phyloP scores from a whole-genome alignment of 768 basidiomycete genomes.

The Strobilomyces echinocephalus region DNA sequence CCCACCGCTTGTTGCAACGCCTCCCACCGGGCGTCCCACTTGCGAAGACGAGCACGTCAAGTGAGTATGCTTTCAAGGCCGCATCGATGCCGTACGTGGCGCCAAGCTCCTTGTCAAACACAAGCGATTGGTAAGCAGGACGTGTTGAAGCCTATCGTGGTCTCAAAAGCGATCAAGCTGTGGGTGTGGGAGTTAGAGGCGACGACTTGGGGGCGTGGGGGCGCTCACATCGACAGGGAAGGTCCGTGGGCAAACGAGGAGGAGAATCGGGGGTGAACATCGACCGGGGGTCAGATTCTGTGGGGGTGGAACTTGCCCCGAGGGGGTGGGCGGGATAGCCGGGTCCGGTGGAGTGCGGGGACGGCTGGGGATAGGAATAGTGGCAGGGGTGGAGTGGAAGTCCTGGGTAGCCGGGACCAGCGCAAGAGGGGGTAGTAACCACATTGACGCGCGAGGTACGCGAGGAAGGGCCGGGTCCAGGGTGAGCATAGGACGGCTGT shows the following conservation, averaged over 20 bases:
- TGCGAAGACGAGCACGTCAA: slow-evolving; percentile 25
- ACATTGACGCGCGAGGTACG: slow-evolving; percentile 30
- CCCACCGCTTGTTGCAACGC: slow-evolving; percentile 66
- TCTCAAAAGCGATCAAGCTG: background rate
- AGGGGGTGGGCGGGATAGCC: too few species aligned
- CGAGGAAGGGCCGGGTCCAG: too few species aligned
- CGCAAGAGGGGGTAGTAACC: slow-evolving; percentile 35
- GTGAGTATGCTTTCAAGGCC: background rate
- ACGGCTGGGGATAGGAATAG: too few species aligned
- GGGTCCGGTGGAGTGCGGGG: slow-evolving; percentile 26
- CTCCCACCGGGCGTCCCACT: slow-evolving; percentile 78
- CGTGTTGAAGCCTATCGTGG: background rate
- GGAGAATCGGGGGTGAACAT: too few species aligned
- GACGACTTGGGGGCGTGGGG: too few species aligned
- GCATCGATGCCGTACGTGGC: background rate
- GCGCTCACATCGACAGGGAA: slow-evolving; percentile 30
- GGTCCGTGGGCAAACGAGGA: too few species aligned
- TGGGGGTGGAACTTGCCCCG: too few species aligned
- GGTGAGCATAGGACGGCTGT: too few species aligned
- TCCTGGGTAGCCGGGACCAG: slow-evolving; percentile 36
- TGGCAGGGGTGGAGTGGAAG: slow-evolving; percentile 31
- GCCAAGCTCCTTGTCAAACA: background rate
- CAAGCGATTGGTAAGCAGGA: background rate
- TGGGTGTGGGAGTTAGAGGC: too few species aligned
- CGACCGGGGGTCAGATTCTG: too few species aligned